Evolutionary conservation across 495 filamentous ascomycete genomes (phyloP), one percentile per base, ranked within the genome.

Genomic region (Pyronema domesticum): DNA sequence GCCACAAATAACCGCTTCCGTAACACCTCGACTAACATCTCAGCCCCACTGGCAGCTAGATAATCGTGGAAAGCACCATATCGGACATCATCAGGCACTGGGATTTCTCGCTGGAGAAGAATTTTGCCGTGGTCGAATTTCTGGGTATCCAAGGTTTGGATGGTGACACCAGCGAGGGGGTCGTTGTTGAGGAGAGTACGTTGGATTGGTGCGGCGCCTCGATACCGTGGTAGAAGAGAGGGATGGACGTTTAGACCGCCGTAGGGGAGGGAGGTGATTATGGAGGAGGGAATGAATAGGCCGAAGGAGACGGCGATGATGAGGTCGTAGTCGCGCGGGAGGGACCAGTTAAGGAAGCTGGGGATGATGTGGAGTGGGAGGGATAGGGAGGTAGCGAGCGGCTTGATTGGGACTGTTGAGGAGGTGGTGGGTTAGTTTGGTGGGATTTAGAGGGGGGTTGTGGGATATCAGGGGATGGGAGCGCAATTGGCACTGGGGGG

Each of bases 261-360:
- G 69, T 89, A 94, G 54, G 75, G 73, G 13, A 83, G 75, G 5
- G 60, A 67, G 23, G 71, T 72, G 42, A 96, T 73, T 13, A 95
- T 75, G 3, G 83, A 74, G 5, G 78, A 76, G 0, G 91, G 93
- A 8, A 98, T 79, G 48, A 94, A 81, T 13, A 93, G 75, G 3
- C 91, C 91, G 67, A 96, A 98, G 6, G 91, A 95, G n/a, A 95
- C 93, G 18, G 88, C 87, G 36, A 96, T 75, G 55, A 98, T 80
- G 43, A 98, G 72, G 64, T 95, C 88, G 56, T 83, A 80, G 15
- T 11, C 68, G 33, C 13, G 36, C 19, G 69, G 19, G 34, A 51
- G 48, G 10, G 19, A 2, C 23, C 23, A 30, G n/a, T 11, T 17
- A 3, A n/a, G 48, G 33, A 13, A 51, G 48, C 19, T 51, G 48